Conservation (phyloP, 495 filamentous ascomycete species). For the Sporormia fimetaria region DNA sequence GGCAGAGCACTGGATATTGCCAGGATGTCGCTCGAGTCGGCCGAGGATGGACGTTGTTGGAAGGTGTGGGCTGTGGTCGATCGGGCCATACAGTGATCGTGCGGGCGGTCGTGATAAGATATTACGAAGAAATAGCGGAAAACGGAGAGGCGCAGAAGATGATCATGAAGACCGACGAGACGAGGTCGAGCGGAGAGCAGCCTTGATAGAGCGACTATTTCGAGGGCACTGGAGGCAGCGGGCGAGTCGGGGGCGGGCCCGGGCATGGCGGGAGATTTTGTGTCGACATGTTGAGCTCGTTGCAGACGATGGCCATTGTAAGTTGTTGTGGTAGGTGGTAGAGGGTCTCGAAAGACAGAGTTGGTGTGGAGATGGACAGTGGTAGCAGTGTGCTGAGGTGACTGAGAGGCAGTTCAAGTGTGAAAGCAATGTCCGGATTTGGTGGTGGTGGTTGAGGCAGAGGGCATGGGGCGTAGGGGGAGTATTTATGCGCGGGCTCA, state of each 20-base stretch:
- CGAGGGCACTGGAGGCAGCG: constrained; percentile 65
- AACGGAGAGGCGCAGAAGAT: too few relatives aligned
- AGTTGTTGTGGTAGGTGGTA: background rate
- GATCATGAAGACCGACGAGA: too few relatives aligned
- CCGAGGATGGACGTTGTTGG: too few relatives aligned
- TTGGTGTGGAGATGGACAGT: background rate
- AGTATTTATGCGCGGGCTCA: constrained; percentile 23
- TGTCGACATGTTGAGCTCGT: constrained; percentile 54
- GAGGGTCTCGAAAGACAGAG: background rate
- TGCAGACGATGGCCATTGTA: constrained; percentile 19
- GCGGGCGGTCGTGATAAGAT: too few relatives aligned
- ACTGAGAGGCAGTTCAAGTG: background rate
- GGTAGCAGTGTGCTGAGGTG: background rate
- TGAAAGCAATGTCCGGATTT: constrained; percentile 10
- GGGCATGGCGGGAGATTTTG: constrained; percentile 66
- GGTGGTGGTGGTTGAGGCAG: constrained; percentile 21
- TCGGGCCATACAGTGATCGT: too few relatives aligned
- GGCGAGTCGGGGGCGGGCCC: constrained; percentile 70
- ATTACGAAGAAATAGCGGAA: too few relatives aligned
- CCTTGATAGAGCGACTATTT: constrained; percentile 14
- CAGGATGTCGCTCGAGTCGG: too few relatives aligned
- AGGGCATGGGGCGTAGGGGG: constrained; percentile 9
- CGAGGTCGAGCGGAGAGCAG: background rate
- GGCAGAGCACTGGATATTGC: too few relatives aligned
- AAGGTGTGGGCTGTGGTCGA: too few relatives aligned